These are phyloP conservation scores for Sesbania bispinosa DNA, from an alignment of 306 rosid species.

Conservation along the genomic window DNA sequence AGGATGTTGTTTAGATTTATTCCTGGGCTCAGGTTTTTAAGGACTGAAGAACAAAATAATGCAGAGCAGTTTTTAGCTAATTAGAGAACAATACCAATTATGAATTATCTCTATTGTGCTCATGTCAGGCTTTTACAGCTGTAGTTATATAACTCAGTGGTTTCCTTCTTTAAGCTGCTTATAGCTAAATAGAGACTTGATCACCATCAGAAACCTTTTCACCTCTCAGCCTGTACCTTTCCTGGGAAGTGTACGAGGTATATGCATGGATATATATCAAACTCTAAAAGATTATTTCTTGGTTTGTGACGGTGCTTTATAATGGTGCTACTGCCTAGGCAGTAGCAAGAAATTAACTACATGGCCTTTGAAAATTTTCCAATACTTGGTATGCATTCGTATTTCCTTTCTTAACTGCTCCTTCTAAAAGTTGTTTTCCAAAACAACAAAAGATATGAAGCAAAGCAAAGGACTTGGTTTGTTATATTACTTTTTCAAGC, in stretches of 20 bases:
- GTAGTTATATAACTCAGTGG: not conserved
- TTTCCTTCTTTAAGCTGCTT: not conserved
- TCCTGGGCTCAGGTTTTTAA: not conserved
- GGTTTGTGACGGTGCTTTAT: not conserved
- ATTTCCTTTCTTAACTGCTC: not conserved
- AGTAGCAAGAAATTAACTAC: not conserved
- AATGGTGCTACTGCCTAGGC: no score
- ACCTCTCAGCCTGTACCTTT: not conserved
- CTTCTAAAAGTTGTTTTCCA: not conserved
- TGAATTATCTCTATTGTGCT: not conserved
- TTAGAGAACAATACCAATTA: not conserved
- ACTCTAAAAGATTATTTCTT: not conserved
- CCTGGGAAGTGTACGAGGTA: not conserved
- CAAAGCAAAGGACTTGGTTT: not conserved
- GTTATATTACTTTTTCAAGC: not conserved
- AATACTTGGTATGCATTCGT: conserved; percentile 2
- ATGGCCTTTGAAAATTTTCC: not conserved
- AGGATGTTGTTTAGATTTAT: not conserved
- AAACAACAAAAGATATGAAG: not conserved
- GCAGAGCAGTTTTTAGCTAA: not conserved
- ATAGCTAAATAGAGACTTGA: not conserved
- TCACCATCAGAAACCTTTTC: not conserved
- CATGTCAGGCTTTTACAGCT: not conserved
- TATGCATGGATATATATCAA: not conserved
- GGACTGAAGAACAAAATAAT: not conserved